Evolutionary conservation across 371 early-diverging fungal species (phyloP).

Genomic region (Saksenaea oblongispora): DNA sequence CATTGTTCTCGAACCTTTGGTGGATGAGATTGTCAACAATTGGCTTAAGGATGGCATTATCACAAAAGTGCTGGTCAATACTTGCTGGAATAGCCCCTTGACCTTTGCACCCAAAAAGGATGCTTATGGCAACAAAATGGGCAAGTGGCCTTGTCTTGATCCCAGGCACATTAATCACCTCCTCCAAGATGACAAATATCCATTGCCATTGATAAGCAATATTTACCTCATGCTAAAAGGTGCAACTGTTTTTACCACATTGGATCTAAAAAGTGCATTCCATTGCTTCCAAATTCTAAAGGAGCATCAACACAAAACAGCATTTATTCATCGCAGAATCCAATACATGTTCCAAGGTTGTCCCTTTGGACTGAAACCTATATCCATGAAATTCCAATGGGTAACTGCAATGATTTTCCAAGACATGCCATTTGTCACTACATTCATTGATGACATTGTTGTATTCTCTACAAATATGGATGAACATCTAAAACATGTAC

Average conservation of each 20-base stretch:
- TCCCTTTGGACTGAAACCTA: constrained; percentile 9
- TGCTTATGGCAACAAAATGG: neutral
- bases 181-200: neutral
- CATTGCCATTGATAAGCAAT: neutral
- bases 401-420: too few species aligned
- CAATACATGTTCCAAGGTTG: constrained; percentile 6
- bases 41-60: constrained; percentile 10
- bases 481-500: constrained; percentile 8
- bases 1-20: neutral
- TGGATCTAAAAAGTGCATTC: constrained; percentile 24
- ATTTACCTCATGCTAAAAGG: neutral
- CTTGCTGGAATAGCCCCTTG: constrained; percentile 22
- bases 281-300: constrained; percentile 19
- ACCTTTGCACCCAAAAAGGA: constrained; percentile 30
- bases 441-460: too few species aligned
- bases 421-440: too few species aligned
- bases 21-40: constrained; percentile 2
- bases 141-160: constrained; percentile 6
- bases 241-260: constrained; percentile 5
- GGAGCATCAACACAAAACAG: constrained; percentile 10
- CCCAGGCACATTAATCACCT: neutral
- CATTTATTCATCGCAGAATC: constrained; percentile 5
- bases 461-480: neutral
- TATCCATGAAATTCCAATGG: constrained; percentile 26
- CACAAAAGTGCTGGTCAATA: neutral